Conservation (phyloP, 2,329 filamentous ascomycete species). For the Nigrospora sphaerica region DNA sequence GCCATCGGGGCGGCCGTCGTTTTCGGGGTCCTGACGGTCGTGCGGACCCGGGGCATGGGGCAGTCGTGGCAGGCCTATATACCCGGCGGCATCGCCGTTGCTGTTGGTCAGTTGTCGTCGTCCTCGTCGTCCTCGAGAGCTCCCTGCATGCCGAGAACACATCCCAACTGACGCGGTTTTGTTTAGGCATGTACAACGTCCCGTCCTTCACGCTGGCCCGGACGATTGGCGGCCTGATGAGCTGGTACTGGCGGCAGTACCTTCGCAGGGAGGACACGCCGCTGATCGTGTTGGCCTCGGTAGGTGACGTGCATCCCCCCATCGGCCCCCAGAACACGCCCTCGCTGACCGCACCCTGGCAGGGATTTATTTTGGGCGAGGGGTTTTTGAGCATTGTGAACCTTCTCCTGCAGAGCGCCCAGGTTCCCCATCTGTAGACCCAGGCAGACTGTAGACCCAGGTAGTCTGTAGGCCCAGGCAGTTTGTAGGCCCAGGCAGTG, state of each 20-base stretch:
- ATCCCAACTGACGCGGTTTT: neutral
- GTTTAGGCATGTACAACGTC: conserved; percentile 86
- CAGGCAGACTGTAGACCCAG: conserved; percentile 38
- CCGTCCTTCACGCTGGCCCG: conserved; percentile 91
- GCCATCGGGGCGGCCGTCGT: conserved; percentile 67
- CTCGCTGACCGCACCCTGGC: neutral
- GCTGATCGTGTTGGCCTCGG: conserved; percentile 78
- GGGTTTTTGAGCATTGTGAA: conserved; percentile 90
- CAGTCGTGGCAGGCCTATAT: conserved; percentile 67
- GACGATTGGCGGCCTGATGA: conserved; percentile 67
- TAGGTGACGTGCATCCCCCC: conserved; percentile 23
- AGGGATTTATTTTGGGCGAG: conserved; percentile 87
- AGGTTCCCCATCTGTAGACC: conserved; percentile 63
- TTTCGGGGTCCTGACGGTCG: conserved; percentile 63
- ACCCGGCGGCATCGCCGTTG: conserved; percentile 91
- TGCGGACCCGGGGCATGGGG: conserved; percentile 54
- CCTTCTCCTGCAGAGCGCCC: conserved; percentile 68
- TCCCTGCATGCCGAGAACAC: conserved; percentile 4
- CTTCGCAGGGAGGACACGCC: conserved; percentile 56
- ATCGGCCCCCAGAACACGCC: neutral
- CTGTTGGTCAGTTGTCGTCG: conserved; percentile 57
- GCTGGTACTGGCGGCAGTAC: conserved; percentile 68
- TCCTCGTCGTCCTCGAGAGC: neutral
- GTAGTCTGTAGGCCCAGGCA: conserved; percentile 44
- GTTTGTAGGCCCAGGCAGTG: conserved; percentile 35